Percentiles rank a stretch among this genome's conserved stretches.
These are phyloP conservation scores for Coemansia sp. DNA, from an alignment of 192 early-diverging fungal genomes.

Conservation along the genomic window DNA sequence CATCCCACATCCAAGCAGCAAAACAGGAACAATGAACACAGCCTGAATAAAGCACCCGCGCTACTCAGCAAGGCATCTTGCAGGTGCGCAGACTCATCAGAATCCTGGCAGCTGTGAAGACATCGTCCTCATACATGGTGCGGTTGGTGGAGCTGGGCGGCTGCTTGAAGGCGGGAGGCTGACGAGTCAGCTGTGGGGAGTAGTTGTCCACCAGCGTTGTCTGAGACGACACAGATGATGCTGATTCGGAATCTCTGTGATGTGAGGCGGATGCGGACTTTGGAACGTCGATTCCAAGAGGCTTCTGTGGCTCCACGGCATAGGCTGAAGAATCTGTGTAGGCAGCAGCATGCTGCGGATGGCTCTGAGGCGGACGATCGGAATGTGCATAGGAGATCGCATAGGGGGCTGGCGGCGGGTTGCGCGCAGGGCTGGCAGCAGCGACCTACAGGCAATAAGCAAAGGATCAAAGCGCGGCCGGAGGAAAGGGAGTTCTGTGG, in stretches of 20 bases:
- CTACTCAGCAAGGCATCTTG: slow-evolving; percentile 47
- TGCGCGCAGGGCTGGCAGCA: background rate
- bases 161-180: slow-evolving; percentile 12
- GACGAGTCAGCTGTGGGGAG: slow-evolving; percentile 17
- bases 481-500: background rate
- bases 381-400: background rate
- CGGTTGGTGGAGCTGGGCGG: background rate
- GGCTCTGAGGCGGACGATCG: slow-evolving; percentile 11
- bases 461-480: background rate
- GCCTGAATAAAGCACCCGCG: background rate
- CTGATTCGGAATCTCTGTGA: slow-evolving; percentile 45
- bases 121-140: slow-evolving; percentile 39
- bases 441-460: slow-evolving; percentile 10
- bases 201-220: slow-evolving; percentile 35
- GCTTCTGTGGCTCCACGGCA: slow-evolving; percentile 13
- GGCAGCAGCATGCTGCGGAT: background rate
- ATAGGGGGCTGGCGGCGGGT: background rate
- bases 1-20: slow-evolving; percentile 1
- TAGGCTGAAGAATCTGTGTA: slow-evolving; percentile 12
- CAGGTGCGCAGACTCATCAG: slow-evolving; percentile 55
- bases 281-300: slow-evolving; percentile 40
- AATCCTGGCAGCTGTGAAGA: slow-evolving; percentile 52
- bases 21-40: background rate
- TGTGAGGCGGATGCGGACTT: slow-evolving; percentile 2
- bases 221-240: slow-evolving; percentile 51